Base-by-base conservation (phyloP, 2,329 filamentous ascomycete species). In the Teratosphaeria epicoccoides region DNA sequence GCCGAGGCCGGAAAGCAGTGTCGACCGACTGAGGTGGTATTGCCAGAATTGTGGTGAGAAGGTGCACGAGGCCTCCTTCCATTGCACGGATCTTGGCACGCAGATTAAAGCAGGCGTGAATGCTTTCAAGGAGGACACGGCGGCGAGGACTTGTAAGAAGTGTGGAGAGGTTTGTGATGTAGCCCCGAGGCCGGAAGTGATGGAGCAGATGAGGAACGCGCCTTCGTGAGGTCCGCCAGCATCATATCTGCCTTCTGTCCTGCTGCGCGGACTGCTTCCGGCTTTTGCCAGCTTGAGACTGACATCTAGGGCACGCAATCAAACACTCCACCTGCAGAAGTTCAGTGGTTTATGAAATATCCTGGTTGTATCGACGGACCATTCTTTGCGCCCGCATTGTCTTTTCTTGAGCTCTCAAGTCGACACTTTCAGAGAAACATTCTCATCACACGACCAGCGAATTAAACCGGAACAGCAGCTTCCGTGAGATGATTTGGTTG, bases 41-140 rank as follows among this genome's bases (percentile, higher is more conserved):
- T 97, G 93, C 71, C 73, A 76, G 60, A 68, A 66, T 12, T 95
- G 89, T 67, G 72, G 75, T 12, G 76, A 77, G 52, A 70, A 90
- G 57, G 90, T 97, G 6, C 85, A 94, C 71, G 90, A 97, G 75
- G 85, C 83, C 43, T 75, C 78, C 10, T 97, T 98, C 65, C 82
- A 93, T 68, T 95, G 89, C 69, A 90, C 84, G 28, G 85, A 97
- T 72, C 72, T 97, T 57, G 91, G 91, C 20, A 91, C 85, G 23
- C 93, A 97, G 80, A 91, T 98, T 66, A 97, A 96, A 76, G 81
- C 81, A 49, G 90, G 87, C 6, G 91, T 97, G 33, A 82, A 95
- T 70, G 77, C 75, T 20, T 97, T 97, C 70, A 85, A 83, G 69
- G 77, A 68, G 1, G 81, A 85, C 64, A 77, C 82, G 52, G 75